Base-by-base conservation (phyloP, 1,139 yeast species). In the Yamadazyma membranifaciens region DNA sequence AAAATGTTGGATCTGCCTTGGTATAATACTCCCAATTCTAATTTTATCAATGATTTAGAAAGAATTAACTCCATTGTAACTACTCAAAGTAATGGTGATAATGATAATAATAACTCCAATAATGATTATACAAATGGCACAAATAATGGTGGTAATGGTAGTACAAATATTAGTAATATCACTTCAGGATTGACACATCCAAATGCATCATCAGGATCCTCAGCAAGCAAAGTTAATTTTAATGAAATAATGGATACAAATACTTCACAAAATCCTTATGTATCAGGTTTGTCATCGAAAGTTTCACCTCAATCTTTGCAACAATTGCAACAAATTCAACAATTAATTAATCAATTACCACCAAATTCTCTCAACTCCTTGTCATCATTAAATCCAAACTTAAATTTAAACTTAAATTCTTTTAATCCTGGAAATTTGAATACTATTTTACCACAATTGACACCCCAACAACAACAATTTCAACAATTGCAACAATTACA, bases 1-100 rank as follows among this genome's bases (percentile, higher is more conserved):
- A 37, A 37, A 25, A 36, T 33, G 11, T 6, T 42, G 5, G 49
- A 46, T n/a, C 33, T 31, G 9, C 31, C 31, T 16, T 45, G 42
- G 42, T 34, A 34, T 16, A 33, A 31, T 24, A 22, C 9, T 33
- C 20, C 16, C 9, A 37, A 37, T 27, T 5, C 25, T 15, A 36
- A 20, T 22, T 26, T 26, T 10, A 26, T 26, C 28, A 26, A 26
- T 26, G 11, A 20, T 20, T 20, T 20, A 20, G 24, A 20, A 7
- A 20, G 24, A 20, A 20, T 20, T 20, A 20, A 20, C 24, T 20
- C 24, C 7, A 7, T 20, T 20, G 33, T 15, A 20, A 22, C 28
- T 20, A 32, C 33, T 27, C 35, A 33, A 10, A 13, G 27, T 14
- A 36, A 36, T 12, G 32, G 11, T 14, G 14, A 30, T 30, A 30